Evolutionary conservation across 345 rosid species (phyloP).

Genomic region (Eucalyptus shirleyi): DNA sequence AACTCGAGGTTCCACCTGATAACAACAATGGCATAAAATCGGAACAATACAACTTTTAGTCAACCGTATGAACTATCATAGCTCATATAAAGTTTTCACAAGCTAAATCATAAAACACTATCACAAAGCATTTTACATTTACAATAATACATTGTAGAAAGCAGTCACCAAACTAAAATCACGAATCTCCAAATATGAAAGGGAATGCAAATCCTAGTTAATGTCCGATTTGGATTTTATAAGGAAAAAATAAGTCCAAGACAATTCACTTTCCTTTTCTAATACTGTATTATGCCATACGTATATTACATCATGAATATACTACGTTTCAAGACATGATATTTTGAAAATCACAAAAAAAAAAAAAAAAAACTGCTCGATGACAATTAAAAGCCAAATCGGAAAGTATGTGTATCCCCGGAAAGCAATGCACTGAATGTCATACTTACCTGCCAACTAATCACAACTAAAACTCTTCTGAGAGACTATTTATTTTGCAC

Average conservation of each 20-base stretch:
- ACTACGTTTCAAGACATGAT: not conserved
- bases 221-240: too few species aligned
- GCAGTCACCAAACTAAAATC: not conserved
- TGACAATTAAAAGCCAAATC: not conserved
- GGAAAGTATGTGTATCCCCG: not conserved
- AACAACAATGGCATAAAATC: not conserved
- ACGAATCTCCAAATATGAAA: too few species aligned
- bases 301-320: not conserved
- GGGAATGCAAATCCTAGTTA: too few species aligned
- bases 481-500: not conserved
- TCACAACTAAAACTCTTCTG: too few species aligned
- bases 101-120: not conserved
- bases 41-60: not conserved
- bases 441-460: not conserved
- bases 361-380: not conserved
- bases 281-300: not conserved
- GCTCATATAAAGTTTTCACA: not conserved
- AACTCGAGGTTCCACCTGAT: not conserved
- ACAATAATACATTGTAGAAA: not conserved
- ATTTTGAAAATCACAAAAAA: not conserved
- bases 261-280: not conserved
- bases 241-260: not conserved
- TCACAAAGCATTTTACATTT: not conserved
- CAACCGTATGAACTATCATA: not conserved
- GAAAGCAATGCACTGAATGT: not conserved